Percentiles rank a stretch among this genome's conserved stretches.
Conservation (phyloP, 495 filamentous ascomycete species). For the Penicillium coprophilum region DNA sequence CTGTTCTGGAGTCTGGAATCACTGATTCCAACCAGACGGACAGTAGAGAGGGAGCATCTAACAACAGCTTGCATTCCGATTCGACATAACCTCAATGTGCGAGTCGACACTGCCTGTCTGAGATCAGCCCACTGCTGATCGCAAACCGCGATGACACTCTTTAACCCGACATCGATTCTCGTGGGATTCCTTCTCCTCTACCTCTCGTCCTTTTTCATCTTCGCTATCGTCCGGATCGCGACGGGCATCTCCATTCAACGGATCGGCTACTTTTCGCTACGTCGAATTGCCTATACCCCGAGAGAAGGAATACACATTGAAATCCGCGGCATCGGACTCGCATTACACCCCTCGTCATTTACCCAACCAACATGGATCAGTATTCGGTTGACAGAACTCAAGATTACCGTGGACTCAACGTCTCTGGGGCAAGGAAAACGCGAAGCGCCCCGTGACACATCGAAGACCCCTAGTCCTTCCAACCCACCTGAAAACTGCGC, state of each 20-base stretch:
- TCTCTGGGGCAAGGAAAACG: slow-evolving; percentile 51
- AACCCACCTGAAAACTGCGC: slow-evolving; percentile 27
- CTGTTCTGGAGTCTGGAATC: slow-evolving; percentile 14
- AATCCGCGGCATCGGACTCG: slow-evolving; percentile 82
- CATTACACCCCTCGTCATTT: slow-evolving; percentile 89
- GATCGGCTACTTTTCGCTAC: slow-evolving; percentile 85
- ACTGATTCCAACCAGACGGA: slow-evolving; percentile 10
- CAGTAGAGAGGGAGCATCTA: slow-evolving; percentile 14
- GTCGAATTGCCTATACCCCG: slow-evolving; percentile 83
- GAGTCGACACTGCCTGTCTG: slow-evolving; percentile 15
- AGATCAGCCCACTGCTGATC: slow-evolving; percentile 43
- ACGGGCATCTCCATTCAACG: slow-evolving; percentile 96
- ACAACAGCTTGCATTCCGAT: slow-evolving; percentile 25
- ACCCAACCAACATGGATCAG: slow-evolving; percentile 97
- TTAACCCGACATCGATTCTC: slow-evolving; percentile 75
- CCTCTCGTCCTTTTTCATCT: slow-evolving; percentile 86
- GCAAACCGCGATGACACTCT: slow-evolving; percentile 55
- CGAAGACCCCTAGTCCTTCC: slow-evolving; percentile 24
- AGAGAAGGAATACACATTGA: slow-evolving; percentile 85
- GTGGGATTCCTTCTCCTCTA: slow-evolving; percentile 82
- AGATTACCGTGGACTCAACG: slow-evolving; percentile 75
- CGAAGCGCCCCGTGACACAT: slow-evolving; percentile 23
- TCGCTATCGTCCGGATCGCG: slow-evolving; percentile 86
- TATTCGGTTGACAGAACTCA: slow-evolving; percentile 78
- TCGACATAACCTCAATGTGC: slow-evolving; percentile 24